Conservation (phyloP, 805 yeast species). For the Saccharomycopsis javanensis region DNA sequence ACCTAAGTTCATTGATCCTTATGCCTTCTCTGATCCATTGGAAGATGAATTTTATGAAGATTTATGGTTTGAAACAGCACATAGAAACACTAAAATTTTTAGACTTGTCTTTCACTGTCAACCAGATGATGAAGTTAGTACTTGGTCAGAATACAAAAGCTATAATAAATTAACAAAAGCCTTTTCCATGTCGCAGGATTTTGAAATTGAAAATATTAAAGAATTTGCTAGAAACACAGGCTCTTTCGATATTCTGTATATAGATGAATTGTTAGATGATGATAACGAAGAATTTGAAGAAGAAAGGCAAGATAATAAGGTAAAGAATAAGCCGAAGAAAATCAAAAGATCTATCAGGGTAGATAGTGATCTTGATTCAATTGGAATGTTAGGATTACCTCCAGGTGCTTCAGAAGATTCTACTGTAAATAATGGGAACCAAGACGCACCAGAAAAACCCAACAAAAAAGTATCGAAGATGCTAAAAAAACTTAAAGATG, state of each 20-base stretch:
- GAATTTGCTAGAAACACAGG: slow-evolving; percentile 4
- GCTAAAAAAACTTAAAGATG: background rate
- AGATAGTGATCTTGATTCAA: background rate
- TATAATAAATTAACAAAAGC: slow-evolving; percentile 51
- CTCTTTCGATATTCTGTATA: background rate
- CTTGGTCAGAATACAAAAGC: slow-evolving; percentile 84
- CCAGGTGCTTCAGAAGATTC: background rate
- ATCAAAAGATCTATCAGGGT: background rate
- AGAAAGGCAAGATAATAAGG: background rate
- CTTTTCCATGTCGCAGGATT: slow-evolving; percentile 33
- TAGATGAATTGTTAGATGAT: background rate
- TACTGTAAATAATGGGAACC: background rate
- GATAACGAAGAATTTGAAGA: slow-evolving; percentile 1
- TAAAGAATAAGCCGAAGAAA: background rate
- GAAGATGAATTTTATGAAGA: slow-evolving; percentile 76
- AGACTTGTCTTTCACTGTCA: slow-evolving; percentile 85
- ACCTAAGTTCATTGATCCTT: slow-evolving; percentile 69
- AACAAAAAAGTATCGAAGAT: background rate
- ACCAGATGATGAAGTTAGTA: slow-evolving; percentile 84
- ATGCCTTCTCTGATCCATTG: slow-evolving; percentile 79
- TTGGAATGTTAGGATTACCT: background rate
- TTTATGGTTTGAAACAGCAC: slow-evolving; percentile 73
- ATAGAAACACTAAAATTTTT: slow-evolving; percentile 72
- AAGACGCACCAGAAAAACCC: background rate
- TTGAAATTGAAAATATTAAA: slow-evolving; percentile 20